Evolutionary conservation across 2,329 filamentous ascomycete genomes (phyloP).

Genomic region (Colletotrichum theobromicola): DNA sequence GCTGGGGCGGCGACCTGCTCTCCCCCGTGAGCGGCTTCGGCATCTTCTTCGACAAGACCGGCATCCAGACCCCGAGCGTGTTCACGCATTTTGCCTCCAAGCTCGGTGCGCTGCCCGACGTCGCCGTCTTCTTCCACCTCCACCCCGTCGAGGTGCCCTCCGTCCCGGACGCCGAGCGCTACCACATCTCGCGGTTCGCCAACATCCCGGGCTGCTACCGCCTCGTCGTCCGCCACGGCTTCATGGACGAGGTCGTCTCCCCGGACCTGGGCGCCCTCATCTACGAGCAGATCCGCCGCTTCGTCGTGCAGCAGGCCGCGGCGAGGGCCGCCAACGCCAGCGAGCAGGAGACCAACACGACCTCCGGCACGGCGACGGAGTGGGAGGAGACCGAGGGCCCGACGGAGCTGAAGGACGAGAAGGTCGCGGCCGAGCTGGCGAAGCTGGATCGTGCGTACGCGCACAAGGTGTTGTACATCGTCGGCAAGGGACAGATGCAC

Average conservation of each 20-base stretch:
- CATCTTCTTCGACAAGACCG: constrained; percentile 81
- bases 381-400: constrained; percentile 8
- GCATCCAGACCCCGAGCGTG: constrained; percentile 67
- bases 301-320: constrained; percentile 42
- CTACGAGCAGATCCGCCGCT: constrained; percentile 60
- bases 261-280: constrained; percentile 66
- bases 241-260: constrained; percentile 73
- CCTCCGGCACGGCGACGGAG: not conserved
- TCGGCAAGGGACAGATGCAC: constrained; percentile 68
- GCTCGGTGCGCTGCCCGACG: constrained; percentile 69
- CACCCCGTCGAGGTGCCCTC: constrained; percentile 65
- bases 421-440: constrained; percentile 43
- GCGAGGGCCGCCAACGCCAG: constrained; percentile 22
- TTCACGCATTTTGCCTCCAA: constrained; percentile 78
- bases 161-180: constrained; percentile 53
- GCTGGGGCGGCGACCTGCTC: constrained; percentile 46
- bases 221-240: constrained; percentile 73
- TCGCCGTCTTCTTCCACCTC: constrained; percentile 78
- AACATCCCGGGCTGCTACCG: constrained; percentile 69
- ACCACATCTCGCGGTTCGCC: constrained; percentile 46
- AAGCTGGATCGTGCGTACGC: constrained; percentile 47
- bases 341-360: constrained; percentile 1
- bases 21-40: constrained; percentile 63
- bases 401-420: constrained; percentile 28
- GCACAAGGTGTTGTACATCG: constrained; percentile 58